Base-by-base conservation (phyloP, 192 early-diverging fungal genomes). In the Coemansia sp. region DNA sequence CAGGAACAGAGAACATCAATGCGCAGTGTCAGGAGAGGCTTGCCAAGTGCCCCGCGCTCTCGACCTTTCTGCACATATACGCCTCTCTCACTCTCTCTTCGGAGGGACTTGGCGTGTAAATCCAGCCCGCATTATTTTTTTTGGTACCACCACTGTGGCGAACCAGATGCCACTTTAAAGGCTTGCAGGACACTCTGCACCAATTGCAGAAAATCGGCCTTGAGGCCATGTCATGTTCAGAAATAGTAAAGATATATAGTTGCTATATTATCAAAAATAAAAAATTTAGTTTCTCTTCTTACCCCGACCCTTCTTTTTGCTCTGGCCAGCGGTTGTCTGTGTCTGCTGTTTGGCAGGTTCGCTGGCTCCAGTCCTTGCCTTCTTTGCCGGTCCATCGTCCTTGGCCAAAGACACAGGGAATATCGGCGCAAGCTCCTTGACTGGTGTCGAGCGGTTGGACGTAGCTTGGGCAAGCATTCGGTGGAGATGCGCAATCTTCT, bases 401-500 rank as follows among this genome's bases (percentile, higher is more conserved):
- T 60, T 57, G 53, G 53, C 15, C 39, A 50, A 41, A 9, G 40
- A n/a, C 60, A 58, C 62, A 4, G 75, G 70, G 29, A 75, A 75
- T 13, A 70, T 55, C 5, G 80, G 80, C n/a, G 66, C 27, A n/a
- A 75, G 72, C 15, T 65, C 64, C 53, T 72, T 83, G 53, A 83
- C 61, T 4, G 52, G 57, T 7, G 39, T 34, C 9, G 62, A 16
- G 2, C 80, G 72, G 12, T 70, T 61, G 18, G 80, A 74, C 1
- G 80, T 40, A n/a, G 55, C 61, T 49, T 73, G 73, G 5, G 75
- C 76, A 22, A 83, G 64, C n/a, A 57, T 40, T 50, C 76, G 72
- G 33, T 83, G 75, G 11, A 83, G 66, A 1, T 71, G 69, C 7
- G 80, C 72, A 27, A 83, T 72, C 64, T 34, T 69, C 44, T 69